Evolutionary conservation across 2,329 filamentous ascomycete species (phyloP).

Genomic region (Colletotrichum australisinense): DNA sequence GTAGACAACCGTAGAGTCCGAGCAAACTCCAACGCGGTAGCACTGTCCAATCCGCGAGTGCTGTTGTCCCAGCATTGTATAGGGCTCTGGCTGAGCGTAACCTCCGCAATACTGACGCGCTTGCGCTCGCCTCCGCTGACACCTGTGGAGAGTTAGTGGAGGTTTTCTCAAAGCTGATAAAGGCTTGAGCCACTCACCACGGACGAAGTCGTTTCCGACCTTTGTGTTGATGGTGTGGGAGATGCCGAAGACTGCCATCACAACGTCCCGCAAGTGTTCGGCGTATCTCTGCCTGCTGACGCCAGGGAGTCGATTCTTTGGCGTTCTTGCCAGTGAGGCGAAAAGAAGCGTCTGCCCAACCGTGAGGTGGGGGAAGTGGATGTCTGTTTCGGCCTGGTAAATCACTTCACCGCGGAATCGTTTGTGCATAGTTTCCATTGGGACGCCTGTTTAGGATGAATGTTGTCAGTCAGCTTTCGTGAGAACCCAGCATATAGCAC

Average conservation of each 20-base stretch:
- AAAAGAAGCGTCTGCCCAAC: slow-evolving; percentile 72
- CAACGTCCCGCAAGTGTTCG: slow-evolving; percentile 61
- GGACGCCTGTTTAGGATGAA: slow-evolving; percentile 49
- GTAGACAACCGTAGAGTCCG: slow-evolving; percentile 42
- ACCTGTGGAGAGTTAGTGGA: slow-evolving; percentile 34
- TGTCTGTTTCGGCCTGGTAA: slow-evolving; percentile 75
- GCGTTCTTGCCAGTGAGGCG: slow-evolving; percentile 63
- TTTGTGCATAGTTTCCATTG: slow-evolving; percentile 42
- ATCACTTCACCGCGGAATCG: slow-evolving; percentile 68
- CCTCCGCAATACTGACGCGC: slow-evolving; percentile 51
- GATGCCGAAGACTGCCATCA: slow-evolving; percentile 66
- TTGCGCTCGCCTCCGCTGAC: slow-evolving; percentile 65
- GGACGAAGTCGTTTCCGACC: slow-evolving; percentile 65
- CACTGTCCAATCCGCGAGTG: slow-evolving; percentile 56
- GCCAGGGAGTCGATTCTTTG: slow-evolving; percentile 58
- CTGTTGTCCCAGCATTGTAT: slow-evolving; percentile 55
- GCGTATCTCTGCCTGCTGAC: slow-evolving; percentile 64
- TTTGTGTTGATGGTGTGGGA: slow-evolving; percentile 63
- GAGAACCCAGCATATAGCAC: too few species aligned
- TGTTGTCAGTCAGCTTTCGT: too few species aligned
- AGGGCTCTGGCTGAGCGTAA: slow-evolving; percentile 42
- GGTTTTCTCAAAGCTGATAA: too few species aligned
- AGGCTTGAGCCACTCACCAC: slow-evolving; percentile 41
- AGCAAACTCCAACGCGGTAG: slow-evolving; percentile 35
- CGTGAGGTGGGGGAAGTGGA: slow-evolving; percentile 68